phyloP scores from a whole-genome alignment of 176 grass and related monocot species.

The Carex myosuroides region DNA sequence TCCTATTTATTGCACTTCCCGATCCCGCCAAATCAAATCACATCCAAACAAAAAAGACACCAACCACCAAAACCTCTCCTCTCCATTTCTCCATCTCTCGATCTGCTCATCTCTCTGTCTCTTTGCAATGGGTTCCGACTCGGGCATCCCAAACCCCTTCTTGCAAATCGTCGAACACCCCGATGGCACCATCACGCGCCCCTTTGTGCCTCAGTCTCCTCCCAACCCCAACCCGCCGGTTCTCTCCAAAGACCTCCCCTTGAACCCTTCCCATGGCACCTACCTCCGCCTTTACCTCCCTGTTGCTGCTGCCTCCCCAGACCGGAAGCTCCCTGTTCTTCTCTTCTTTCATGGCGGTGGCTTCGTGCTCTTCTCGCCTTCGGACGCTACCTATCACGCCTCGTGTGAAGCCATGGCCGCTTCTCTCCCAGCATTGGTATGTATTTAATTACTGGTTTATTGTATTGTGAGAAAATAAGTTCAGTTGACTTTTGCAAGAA shows the following conservation, averaged over 20 bases:
- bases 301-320: not conserved
- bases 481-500: not conserved
- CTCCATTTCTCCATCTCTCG: not conserved
- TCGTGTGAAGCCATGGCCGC: slow-evolving; percentile 57
- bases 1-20: not conserved
- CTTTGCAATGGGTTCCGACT: not conserved
- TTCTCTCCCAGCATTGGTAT: slow-evolving; percentile 26
- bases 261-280: slow-evolving; percentile 40
- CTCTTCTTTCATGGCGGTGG: slow-evolving; percentile 90
- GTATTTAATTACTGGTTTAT: not conserved
- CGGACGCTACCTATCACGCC: slow-evolving; percentile 39
- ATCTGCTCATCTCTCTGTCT: not conserved
- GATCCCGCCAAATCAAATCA: not conserved
- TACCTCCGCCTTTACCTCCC: slow-evolving; percentile 67
- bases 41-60: not conserved
- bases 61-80: not conserved
- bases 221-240: slow-evolving; percentile 10
- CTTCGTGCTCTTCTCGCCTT: slow-evolving; percentile 52
- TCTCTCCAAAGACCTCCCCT: slow-evolving; percentile 56
- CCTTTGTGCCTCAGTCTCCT: slow-evolving; percentile 31
- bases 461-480: not conserved
- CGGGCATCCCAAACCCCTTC: slow-evolving; percentile 37
- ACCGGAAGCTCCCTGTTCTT: slow-evolving; percentile 51
- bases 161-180: slow-evolving; percentile 51
- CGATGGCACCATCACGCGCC: slow-evolving; percentile 65